Base-by-base conservation (phyloP, 1,284 basidiomycete species). In the Ceratobasidium sp. region DNA sequence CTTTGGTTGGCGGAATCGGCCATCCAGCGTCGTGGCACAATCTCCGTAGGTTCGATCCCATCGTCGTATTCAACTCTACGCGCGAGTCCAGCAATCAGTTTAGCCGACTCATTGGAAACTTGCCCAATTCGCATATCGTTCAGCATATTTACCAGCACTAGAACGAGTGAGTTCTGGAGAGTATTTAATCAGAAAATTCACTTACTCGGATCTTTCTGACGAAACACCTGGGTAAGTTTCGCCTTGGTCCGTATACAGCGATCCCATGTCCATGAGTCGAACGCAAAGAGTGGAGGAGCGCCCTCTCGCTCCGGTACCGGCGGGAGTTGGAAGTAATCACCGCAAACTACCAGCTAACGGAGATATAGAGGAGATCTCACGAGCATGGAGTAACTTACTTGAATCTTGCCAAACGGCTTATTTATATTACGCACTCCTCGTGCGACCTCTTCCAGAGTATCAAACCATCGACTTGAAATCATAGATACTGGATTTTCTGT, bases 281-380 rank as follows among this genome's bases (percentile, higher is more conserved):
- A 98, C 0, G 94, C 93, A 82, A 96, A 97, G 13, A 84, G 86
- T 0, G 86, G 77, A 1, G 77, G 84, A 6, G 56, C 80, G 80
- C 86, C 87, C 69, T 84, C 82, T 13, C 51, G 20, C 6, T 88
- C 87, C 20, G 89, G 88, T 4, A 98, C 96, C 0, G 97, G 97
- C 0, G 97, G 97, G 0, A 99, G 89, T 86, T 99, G 97, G 86
- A 94, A 97, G 85, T 97, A 97, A 85, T 98, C 96, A n/a, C 96
- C 96, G 7, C 94, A 95, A 61, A 97, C 88, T 75, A 98, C 87
- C 64, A 98, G 87, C 91, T 93, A 85, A 12, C 55, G 88, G 79
- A 33, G n/a, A 67, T 26, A 13, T 12, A 40, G 40, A 18, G 39
- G 78, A 46, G 42, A 51, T 20, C 79, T 70, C 78, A 56, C 23